Conservation (phyloP, 306 rosid genomes). For the Cucurbita maxima region DNA sequence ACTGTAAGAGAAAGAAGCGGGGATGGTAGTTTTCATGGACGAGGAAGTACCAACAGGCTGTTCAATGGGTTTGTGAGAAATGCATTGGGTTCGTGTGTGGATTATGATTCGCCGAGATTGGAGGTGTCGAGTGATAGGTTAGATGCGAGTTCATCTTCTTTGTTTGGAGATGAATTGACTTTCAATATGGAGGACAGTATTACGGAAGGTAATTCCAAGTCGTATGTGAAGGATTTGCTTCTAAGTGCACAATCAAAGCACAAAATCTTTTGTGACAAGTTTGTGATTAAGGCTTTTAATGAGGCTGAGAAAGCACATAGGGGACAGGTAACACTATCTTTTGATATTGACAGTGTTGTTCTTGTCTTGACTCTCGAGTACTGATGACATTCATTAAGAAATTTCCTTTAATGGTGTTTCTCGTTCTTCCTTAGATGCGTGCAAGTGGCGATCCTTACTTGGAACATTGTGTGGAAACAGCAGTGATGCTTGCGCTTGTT, state of each 20-base stretch:
- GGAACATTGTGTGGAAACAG: slow-evolving; percentile 93
- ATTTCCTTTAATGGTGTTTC: slow-evolving; percentile 6
- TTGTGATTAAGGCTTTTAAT: slow-evolving; percentile 50
- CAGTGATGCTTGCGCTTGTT: slow-evolving; percentile 71
- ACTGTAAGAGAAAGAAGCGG: slow-evolving; percentile 28
- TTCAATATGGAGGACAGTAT: slow-evolving; percentile 39
- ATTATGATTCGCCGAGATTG: slow-evolving; percentile 40
- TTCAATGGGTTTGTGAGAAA: slow-evolving; percentile 73
- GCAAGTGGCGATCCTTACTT: slow-evolving; percentile 90
- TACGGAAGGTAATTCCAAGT: slow-evolving; percentile 29
- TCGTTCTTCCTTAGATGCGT: slow-evolving; percentile 41
- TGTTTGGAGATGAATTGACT: slow-evolving; percentile 56
- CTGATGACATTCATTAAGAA: slow-evolving; percentile 3
- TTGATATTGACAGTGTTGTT: not conserved
- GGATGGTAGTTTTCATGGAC: slow-evolving; percentile 18
- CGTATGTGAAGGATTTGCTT: slow-evolving; percentile 44
- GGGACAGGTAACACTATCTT: slow-evolving; percentile 37
- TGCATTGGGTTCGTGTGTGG: slow-evolving; percentile 66
- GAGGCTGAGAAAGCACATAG: slow-evolving; percentile 74
- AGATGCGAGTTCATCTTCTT: slow-evolving; percentile 25
- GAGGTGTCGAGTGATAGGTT: slow-evolving; percentile 19
- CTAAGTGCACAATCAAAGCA: slow-evolving; percentile 43
- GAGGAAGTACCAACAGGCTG: slow-evolving; percentile 40
- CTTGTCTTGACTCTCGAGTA: not conserved
- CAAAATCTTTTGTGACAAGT: slow-evolving; percentile 48